Evolutionary conservation across 2,329 filamentous ascomycete species (phyloP).

Genomic region (Aureobasidium leucospermi): DNA sequence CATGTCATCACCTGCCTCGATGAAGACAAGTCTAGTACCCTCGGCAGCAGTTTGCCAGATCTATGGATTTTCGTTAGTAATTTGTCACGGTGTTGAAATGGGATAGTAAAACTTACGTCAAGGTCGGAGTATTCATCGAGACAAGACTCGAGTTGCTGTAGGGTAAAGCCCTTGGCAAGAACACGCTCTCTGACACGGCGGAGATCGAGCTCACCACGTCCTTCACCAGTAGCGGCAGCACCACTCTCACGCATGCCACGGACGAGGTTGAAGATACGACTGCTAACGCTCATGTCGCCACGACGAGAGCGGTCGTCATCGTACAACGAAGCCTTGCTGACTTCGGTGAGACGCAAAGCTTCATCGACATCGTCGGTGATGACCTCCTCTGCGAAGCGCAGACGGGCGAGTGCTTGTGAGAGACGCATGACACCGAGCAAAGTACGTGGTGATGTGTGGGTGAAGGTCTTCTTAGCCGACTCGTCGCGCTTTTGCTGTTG

Average conservation of each 20-base stretch:
- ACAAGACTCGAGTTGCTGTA: constrained; percentile 80
- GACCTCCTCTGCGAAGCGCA: constrained; percentile 80
- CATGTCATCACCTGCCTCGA: constrained; percentile 42
- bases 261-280: constrained; percentile 92
- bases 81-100: no score
- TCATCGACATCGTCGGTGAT: constrained; percentile 93
- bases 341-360: constrained; percentile 81
- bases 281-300: constrained; percentile 70
- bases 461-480: constrained; percentile 83
- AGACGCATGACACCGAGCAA: constrained; percentile 87
- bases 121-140: constrained; percentile 83
- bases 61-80: no score
- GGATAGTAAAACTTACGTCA: constrained; percentile 61
- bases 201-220: constrained; percentile 72
- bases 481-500: constrained; percentile 89
- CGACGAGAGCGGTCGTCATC: constrained; percentile 54
- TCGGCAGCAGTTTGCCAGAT: constrained; percentile 50
- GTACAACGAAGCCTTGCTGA: constrained; percentile 85
- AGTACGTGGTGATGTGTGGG: constrained; percentile 88
- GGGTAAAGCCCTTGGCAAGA: constrained; percentile 91
- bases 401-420: constrained; percentile 83
- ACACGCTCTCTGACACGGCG: constrained; percentile 84
- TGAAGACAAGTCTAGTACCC: constrained; percentile 48
- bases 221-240: constrained; percentile 69
- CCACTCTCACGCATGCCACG: constrained; percentile 79